Percentiles rank a stretch among this genome's conserved stretches.
These are phyloP conservation scores for Fragilaria crotonensis DNA, from an alignment of 108 stramenopile genomes.

Conservation along the genomic window DNA sequence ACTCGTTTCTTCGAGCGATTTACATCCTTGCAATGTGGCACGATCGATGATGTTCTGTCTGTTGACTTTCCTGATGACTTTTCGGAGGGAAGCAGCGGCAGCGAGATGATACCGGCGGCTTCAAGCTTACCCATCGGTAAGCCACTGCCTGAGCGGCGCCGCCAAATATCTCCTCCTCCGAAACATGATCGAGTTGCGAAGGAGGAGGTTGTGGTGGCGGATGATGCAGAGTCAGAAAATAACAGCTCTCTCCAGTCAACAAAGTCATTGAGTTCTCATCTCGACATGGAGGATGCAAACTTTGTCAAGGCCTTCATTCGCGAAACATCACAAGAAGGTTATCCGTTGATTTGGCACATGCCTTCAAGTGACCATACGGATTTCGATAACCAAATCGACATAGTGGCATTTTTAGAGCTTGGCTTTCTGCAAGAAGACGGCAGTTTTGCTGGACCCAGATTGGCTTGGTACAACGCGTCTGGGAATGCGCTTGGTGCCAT, in stretches of 20 bases:
- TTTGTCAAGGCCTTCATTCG: conserved; percentile 19
- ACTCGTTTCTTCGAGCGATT: conserved; percentile 1
- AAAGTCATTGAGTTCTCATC: background rate
- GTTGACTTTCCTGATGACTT: background rate
- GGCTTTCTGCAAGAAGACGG: conserved; percentile 13
- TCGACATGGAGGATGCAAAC: conserved; percentile 3
- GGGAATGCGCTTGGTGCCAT: conserved; percentile 14
- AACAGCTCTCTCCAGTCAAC: background rate
- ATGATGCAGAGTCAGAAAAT: background rate
- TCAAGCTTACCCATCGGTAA: too few relatives aligned
- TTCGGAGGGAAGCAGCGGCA: background rate
- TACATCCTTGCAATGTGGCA: background rate
- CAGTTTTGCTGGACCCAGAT: conserved; percentile 22
- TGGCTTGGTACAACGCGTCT: conserved; percentile 23
- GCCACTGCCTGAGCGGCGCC: too few relatives aligned
- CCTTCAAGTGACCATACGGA: conserved; percentile 4
- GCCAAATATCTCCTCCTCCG: background rate
- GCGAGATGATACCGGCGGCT: background rate
- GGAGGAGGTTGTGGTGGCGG: background rate
- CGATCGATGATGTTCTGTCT: background rate
- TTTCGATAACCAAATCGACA: background rate
- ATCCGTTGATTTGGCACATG: conserved; percentile 26
- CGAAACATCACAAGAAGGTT: conserved; percentile 13
- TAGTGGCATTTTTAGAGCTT: conserved; percentile 8
- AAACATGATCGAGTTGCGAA: background rate